Evolutionary conservation across 768 basidiomycete genomes (phyloP).

Genomic region (Podaxis sp.): DNA sequence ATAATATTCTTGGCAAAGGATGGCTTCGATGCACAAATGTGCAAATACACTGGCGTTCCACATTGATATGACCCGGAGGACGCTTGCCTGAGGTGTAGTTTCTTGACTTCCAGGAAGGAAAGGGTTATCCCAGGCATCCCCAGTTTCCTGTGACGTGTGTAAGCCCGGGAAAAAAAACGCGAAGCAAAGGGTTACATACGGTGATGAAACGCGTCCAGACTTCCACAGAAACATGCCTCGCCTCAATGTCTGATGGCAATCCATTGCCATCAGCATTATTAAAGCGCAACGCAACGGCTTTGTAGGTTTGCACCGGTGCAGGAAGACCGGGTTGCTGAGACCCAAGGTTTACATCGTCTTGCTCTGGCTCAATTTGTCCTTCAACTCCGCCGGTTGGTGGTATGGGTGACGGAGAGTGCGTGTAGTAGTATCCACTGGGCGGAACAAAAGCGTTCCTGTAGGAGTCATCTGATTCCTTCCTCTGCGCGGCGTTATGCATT

Average conservation of each 20-base stretch:
- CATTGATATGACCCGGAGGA: slow-evolving; percentile 9
- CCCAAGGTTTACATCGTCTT: not conserved
- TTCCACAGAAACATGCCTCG: slow-evolving; percentile 1
- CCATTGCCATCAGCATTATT: not conserved
- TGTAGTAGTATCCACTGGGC: not conserved
- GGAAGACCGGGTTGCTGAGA: not conserved
- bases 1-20: slow-evolving; percentile 19
- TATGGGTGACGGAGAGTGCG: not conserved
- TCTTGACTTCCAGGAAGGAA: not conserved
- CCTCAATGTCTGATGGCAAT: not conserved
- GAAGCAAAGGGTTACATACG: not conserved
- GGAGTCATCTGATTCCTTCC: slow-evolving; percentile 3
- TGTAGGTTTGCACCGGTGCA: not conserved
- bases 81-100: slow-evolving; percentile 23
- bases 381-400: not conserved
- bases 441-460: not conserved
- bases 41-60: slow-evolving; percentile 15
- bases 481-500: slow-evolving; percentile 3
- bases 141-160: slow-evolving; percentile 17
- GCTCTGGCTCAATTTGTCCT: not conserved
- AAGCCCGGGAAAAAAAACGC: too few species aligned
- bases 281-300: slow-evolving; percentile 1
- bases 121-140: slow-evolving; percentile 18
- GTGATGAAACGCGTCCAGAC: slow-evolving; percentile 2
- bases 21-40: slow-evolving; percentile 10